Conservation (phyloP, 176 grass and related monocot species). For the Oryza glaberrima region DNA sequence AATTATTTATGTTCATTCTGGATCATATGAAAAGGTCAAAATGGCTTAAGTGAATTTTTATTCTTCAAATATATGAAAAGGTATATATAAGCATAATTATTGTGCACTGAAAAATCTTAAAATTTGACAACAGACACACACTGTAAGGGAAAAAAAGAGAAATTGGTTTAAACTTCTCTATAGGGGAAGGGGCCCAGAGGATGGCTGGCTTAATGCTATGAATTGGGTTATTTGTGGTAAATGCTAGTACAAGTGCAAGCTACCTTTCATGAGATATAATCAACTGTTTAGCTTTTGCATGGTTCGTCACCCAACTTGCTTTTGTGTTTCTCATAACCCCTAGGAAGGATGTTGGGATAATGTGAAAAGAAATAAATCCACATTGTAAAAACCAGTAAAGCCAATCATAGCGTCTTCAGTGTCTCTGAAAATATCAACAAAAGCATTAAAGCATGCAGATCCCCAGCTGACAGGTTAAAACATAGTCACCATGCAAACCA, state of each 20-base stretch:
- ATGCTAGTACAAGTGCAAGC: background rate
- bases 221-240: background rate
- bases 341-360: constrained; percentile 62
- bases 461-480: constrained; percentile 72
- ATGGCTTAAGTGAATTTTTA: too few species aligned
- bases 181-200: too few species aligned
- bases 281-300: constrained; percentile 43
- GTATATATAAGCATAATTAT: too few species aligned
- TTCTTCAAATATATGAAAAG: too few species aligned
- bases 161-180: too few species aligned
- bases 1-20: too few species aligned
- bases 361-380: constrained; percentile 64
- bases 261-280: background rate
- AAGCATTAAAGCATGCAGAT: constrained; percentile 51
- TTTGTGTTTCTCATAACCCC: constrained; percentile 82
- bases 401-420: constrained; percentile 67
- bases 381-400: constrained; percentile 69
- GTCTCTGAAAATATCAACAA: constrained; percentile 88
- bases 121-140: too few species aligned
- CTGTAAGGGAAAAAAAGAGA: too few species aligned
- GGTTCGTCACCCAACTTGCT: constrained; percentile 58
- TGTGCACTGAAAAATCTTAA: background rate
- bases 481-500: constrained; percentile 47
- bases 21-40: too few species aligned
- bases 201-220: background rate